These are phyloP conservation scores for Suillus occidentalis DNA, from an alignment of 768 basidiomycete genomes.

Conservation along the genomic window DNA sequence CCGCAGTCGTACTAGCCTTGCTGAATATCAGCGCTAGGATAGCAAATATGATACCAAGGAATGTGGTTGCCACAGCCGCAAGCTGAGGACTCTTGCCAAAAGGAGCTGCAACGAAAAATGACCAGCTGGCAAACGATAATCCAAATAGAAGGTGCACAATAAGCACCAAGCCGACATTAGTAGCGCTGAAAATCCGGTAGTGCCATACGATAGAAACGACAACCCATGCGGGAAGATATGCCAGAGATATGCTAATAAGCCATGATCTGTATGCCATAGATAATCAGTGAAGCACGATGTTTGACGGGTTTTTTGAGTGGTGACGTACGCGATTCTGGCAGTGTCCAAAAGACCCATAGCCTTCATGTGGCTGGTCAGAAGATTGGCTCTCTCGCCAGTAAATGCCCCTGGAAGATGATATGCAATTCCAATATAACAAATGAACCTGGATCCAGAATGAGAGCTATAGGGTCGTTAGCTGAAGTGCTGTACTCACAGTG, in stretches of 20 bases:
- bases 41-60: conserved; percentile 64
- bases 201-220: conserved; percentile 66
- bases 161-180: conserved; percentile 59
- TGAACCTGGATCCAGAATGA: conserved; percentile 44
- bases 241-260: conserved; percentile 64
- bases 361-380: conserved; percentile 71
- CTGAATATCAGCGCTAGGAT: conserved; percentile 61
- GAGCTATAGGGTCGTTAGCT: background rate
- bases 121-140: conserved; percentile 66
- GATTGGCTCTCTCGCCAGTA: conserved; percentile 60
- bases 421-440: conserved; percentile 69
- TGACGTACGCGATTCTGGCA: conserved; percentile 57
- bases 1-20: conserved; percentile 40
- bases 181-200: conserved; percentile 60
- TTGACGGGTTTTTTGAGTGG: background rate
- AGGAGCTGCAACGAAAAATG: conserved; percentile 66
- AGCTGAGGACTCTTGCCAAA: conserved; percentile 75
- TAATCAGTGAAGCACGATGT: conserved; percentile 7
- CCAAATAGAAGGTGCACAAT: conserved; percentile 67
- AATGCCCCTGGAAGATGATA: conserved; percentile 79
- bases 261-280: conserved; percentile 41
- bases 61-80: conserved; percentile 65
- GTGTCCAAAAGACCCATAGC: conserved; percentile 78
- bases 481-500: conserved; percentile 47
- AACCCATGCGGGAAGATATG: conserved; percentile 79